A percentile compares a stretch with the other conserved stretches of the same genome.
These are phyloP conservation scores for Fusarium graminum DNA, from an alignment of 2,329 filamentous ascomycete species.

Conservation along the genomic window DNA sequence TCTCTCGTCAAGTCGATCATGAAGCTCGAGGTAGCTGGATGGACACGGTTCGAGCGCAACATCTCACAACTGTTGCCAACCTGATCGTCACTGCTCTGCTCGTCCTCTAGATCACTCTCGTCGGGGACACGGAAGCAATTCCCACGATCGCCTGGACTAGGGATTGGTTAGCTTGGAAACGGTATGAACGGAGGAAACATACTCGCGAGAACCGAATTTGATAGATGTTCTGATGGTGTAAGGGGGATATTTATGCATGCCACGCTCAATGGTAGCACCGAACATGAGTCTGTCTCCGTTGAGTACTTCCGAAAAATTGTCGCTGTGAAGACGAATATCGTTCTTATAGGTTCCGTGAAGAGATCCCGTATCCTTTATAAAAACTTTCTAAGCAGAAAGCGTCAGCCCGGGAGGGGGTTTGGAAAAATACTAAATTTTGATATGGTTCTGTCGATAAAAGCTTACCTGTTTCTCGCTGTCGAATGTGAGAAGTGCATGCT, in stretches of 20 bases:
- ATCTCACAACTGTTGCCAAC: conserved; percentile 48
- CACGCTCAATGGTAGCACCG: conserved; percentile 54
- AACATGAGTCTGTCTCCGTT: conserved; percentile 54
- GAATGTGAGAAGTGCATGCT: conserved; percentile 70
- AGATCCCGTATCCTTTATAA: conserved; percentile 62
- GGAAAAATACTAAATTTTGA: background rate
- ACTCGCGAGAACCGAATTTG: conserved; percentile 48
- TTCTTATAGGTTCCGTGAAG: conserved; percentile 68
- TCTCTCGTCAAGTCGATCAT: conserved; percentile 44
- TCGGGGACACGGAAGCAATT: conserved; percentile 60
- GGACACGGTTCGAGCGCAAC: conserved; percentile 49
- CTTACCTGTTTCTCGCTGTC: conserved; percentile 61
- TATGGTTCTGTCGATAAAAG: conserved; percentile 1
- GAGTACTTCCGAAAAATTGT: conserved; percentile 36
- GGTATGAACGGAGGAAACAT: conserved; percentile 5
- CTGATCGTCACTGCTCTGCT: conserved; percentile 48
- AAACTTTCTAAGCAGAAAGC: conserved; percentile 56
- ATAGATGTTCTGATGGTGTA: conserved; percentile 55
- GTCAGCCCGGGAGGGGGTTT: conserved; percentile 39
- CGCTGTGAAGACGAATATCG: conserved; percentile 40
- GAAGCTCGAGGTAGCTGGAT: conserved; percentile 35
- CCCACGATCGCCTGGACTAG: conserved; percentile 47
- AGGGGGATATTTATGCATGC: conserved; percentile 54
- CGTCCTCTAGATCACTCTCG: conserved; percentile 54
- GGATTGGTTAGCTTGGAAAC: conserved; percentile 30